phyloP scores from a whole-genome alignment of 2,329 filamentous ascomycete species.

The Daldinia sp. region DNA sequence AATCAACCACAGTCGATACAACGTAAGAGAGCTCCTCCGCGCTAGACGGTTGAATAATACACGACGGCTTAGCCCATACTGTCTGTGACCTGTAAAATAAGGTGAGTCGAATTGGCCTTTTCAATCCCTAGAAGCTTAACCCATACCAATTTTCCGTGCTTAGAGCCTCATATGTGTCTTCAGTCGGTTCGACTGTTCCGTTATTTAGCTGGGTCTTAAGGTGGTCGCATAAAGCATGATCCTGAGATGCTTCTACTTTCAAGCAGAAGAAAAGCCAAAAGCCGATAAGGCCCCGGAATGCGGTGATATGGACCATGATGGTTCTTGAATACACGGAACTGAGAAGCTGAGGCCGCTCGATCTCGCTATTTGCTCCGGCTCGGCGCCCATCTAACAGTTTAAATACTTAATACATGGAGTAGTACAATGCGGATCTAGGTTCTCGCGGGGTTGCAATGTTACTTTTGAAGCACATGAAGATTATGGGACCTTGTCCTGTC shows the following conservation, averaged over 20 bases:
- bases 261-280: conserved; percentile 13
- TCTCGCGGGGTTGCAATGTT: conserved; percentile 8
- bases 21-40: conserved; percentile 32
- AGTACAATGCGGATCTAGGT: background rate
- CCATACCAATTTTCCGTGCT: conserved; percentile 33
- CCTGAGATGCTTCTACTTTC: conserved; percentile 12
- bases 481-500: background rate
- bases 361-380: conserved; percentile 16
- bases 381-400: conserved; percentile 24
- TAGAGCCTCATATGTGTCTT: conserved; percentile 22
- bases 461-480: conserved; percentile 15
- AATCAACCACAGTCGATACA: conserved; percentile 26
- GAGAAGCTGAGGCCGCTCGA: conserved; percentile 10
- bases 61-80: conserved; percentile 39
- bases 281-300: conserved; percentile 12
- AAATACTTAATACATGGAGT: conserved; percentile 18
- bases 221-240: conserved; percentile 18
- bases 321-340: conserved; percentile 6
- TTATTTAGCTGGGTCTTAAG: conserved; percentile 20
- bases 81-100: conserved; percentile 38
- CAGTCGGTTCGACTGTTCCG: conserved; percentile 25
- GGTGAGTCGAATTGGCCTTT: background rate
- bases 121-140: background rate
- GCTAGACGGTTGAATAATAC: conserved; percentile 36
- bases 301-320: conserved; percentile 18